Percentiles rank a stretch among this genome's conserved stretches.
phyloP scores from a whole-genome alignment of 139 green algal species.

The Gonium pectorale region DNA sequence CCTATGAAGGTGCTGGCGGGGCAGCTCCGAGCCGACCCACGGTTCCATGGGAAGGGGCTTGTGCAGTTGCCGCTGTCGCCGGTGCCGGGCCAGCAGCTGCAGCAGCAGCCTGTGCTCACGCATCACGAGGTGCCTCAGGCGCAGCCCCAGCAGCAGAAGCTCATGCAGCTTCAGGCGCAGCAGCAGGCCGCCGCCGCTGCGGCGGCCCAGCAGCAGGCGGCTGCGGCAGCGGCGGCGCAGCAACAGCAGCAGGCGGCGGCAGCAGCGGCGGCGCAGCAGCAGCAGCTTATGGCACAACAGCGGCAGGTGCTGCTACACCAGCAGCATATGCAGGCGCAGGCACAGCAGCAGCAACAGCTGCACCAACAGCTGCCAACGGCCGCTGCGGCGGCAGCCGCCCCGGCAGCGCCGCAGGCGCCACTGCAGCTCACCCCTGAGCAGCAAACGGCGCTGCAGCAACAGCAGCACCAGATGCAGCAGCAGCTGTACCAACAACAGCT shows the following conservation, averaged over 20 bases:
- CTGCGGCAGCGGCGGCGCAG: neutral
- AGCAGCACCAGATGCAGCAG: slow-evolving; percentile 5
- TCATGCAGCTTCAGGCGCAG: neutral
- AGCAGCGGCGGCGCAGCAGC: neutral
- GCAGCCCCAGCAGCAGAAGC: neutral
- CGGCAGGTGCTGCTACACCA: neutral
- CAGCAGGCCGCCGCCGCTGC: neutral
- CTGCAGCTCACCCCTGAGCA: neutral
- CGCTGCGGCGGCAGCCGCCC: no score
- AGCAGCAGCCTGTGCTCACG: neutral
- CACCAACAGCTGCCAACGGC: neutral
- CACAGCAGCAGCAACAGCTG: neutral
- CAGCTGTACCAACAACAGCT: neutral
- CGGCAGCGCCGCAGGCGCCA: neutral
- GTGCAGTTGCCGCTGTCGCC: neutral
- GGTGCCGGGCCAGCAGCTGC: neutral
- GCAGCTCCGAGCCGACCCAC: slow-evolving; percentile 2
- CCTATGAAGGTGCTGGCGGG: neutral
- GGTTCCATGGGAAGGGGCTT: neutral
- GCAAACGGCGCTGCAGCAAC: slow-evolving; percentile 1
- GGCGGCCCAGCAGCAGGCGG: neutral
- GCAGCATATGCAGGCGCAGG: neutral
- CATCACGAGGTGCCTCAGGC: no score
- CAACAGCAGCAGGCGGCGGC: slow-evolving; percentile 6
- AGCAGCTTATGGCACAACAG: neutral